Base-by-base conservation (phyloP, 2,329 filamentous ascomycete genomes). In the Fusarium solani-melongenae region DNA sequence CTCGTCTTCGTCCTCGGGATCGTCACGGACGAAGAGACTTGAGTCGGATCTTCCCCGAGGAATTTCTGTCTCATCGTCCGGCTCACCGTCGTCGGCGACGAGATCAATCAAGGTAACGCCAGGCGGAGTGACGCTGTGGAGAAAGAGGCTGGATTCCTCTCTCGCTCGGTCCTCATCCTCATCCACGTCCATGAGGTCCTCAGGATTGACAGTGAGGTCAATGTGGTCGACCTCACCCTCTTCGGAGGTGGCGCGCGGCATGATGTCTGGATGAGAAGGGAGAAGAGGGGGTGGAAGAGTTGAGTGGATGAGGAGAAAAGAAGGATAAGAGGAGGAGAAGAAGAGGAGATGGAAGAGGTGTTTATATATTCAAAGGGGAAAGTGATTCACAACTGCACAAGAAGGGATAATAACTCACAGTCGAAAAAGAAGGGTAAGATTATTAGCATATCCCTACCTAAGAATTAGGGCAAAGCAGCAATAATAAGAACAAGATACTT, bases 241-340 rank as follows among this genome's bases (percentile, higher is more conserved):
- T 5, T 38, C 51, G 1, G 49, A 11, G 29, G 38, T 66, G 9
- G 12, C n/a, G n/a, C 70, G 60, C 33, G 72, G 58, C 72, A 74
- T 74, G 27, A 46, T 55, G 36, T 12, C 17, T 44, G 7, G 5
- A 39, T 11, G 17, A 41, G 39, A 22, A 41, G 39, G 39, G 11
- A 7, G n/a, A 41, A 12, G 39, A 22, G 20, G n/a, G 2, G 24
- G n/a, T 15, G n/a, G 31, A 4, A n/a, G 29, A 4, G 17, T 14
- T 29, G 27, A 15, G 22, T n/a, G 24, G n/a, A 17, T 29, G 17
- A 24, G 31, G 11, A 14, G 11, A 24, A 33, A 17, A 6, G 20
- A n/a, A 24, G 20, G 22, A n/a, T n/a, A 6, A 29, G 8, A 29
- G 8, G 7, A 10, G 29, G 36, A 29, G 33, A 33, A 22, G 38